Conservation (phyloP, 169 alveolate species). For the Perkinsus olseni region DNA sequence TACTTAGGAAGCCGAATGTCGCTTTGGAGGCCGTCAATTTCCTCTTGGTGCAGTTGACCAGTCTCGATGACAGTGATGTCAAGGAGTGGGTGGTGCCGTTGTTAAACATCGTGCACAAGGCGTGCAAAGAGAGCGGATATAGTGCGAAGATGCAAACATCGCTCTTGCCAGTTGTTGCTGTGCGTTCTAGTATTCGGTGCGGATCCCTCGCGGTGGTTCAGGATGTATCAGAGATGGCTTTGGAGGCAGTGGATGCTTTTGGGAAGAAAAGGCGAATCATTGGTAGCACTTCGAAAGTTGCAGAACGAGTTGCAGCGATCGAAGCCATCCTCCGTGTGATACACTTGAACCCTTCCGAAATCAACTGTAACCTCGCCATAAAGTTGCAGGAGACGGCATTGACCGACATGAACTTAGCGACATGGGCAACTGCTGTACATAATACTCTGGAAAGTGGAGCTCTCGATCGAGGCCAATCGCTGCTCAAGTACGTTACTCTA, state of each 20-base stretch:
- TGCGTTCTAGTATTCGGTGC: background rate
- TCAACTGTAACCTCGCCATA: background rate
- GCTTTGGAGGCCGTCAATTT: background rate
- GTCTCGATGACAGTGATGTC: background rate
- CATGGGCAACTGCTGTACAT: background rate
- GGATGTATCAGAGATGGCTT: background rate
- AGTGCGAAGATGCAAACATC: background rate
- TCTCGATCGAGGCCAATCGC: background rate
- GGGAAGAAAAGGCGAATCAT: background rate
- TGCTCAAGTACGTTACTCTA: background rate
- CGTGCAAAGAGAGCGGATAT: background rate
- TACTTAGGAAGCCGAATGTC: background rate
- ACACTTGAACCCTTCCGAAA: background rate
- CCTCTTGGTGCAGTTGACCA: background rate
- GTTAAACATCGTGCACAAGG: background rate
- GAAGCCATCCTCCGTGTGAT: background rate
- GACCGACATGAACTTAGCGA: background rate
- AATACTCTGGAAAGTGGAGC: background rate
- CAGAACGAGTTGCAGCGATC: background rate
- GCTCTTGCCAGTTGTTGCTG: background rate
- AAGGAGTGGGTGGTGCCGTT: background rate
- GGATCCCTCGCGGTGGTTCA: background rate
- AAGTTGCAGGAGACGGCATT: background rate
- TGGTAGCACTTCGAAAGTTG: background rate
- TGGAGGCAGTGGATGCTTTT: background rate